phyloP scores from a whole-genome alignment of 352 stramenopile genomes.

The Globisporangium okanoganense region DNA sequence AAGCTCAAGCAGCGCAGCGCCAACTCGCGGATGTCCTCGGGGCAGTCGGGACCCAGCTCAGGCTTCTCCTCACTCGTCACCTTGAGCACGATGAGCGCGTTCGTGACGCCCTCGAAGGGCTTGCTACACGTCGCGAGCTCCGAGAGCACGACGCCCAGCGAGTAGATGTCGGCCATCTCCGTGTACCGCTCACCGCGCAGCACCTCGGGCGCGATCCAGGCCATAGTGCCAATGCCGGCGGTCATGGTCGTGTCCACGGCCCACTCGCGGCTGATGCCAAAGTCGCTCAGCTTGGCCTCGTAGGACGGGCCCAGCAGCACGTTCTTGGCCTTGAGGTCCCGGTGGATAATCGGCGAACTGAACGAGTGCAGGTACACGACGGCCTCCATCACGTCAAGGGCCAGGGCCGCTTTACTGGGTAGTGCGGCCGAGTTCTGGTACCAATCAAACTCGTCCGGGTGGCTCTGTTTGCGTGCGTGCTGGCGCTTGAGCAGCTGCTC shows the following conservation, averaged over 20 bases:
- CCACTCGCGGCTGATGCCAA: slow-evolving; percentile 79
- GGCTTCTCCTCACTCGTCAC: slow-evolving; percentile 70
- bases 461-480: slow-evolving; percentile 27
- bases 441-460: slow-evolving; percentile 61
- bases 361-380: slow-evolving; percentile 84
- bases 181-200: slow-evolving; percentile 80
- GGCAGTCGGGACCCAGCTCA: slow-evolving; percentile 47
- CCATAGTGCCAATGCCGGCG: slow-evolving; percentile 79
- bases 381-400: slow-evolving; percentile 70
- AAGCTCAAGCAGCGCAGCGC: slow-evolving; percentile 61
- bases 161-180: slow-evolving; percentile 86
- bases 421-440: slow-evolving; percentile 52
- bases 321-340: slow-evolving; percentile 79
- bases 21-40: slow-evolving; percentile 64
- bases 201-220: slow-evolving; percentile 81
- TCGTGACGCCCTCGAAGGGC: slow-evolving; percentile 67
- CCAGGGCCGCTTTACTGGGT: slow-evolving; percentile 50
- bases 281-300: slow-evolving; percentile 79
- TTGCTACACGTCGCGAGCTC: slow-evolving; percentile 66
- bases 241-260: slow-evolving; percentile 78
- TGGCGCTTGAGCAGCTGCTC: slow-evolving; percentile 68
- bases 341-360: slow-evolving; percentile 77
- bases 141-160: slow-evolving; percentile 75
- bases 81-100: slow-evolving; percentile 69
- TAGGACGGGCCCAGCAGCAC: slow-evolving; percentile 60